Conservation (phyloP, 2,329 filamentous ascomycete genomes). For the Phialophora verrucosa region DNA sequence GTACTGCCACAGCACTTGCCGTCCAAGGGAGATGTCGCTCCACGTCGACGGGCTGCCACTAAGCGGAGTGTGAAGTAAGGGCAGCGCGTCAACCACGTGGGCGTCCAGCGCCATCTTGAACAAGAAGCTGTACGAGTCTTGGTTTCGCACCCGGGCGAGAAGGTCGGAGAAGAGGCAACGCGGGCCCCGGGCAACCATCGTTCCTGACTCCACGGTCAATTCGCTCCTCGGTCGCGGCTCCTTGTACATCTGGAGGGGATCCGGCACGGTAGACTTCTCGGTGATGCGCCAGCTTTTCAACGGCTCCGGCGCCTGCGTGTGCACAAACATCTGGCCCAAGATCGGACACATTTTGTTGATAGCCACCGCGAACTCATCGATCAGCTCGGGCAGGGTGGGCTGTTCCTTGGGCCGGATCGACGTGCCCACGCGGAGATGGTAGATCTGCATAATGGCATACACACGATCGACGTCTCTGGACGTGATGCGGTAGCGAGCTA, state of each 20-base stretch:
- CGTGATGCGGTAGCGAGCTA: not conserved
- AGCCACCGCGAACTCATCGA: not conserved
- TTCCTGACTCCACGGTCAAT: no score
- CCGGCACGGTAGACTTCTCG: not conserved
- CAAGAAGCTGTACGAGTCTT: no score
- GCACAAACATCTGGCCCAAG: not conserved
- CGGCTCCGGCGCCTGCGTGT: not conserved
- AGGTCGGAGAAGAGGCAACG: no score
- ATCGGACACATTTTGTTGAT: not conserved
- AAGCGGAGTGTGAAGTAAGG: no score
- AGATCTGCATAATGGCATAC: not conserved
- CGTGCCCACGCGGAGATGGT: not conserved
- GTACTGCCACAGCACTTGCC: no score
- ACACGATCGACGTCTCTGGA: not conserved
- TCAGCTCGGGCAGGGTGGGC: not conserved
- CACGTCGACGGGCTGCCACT: no score
- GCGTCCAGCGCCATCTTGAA: no score
- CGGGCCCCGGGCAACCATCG: no score
- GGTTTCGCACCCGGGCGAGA: no score
- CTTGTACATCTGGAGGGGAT: not conserved
- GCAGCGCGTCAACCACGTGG: no score
- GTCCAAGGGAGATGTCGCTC: no score
- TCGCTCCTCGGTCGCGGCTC: no score
- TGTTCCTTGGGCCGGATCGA: not conserved
- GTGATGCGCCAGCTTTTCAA: not conserved